Conservation (phyloP, 2,329 filamentous ascomycete species). For the Fusarium domesticum region DNA sequence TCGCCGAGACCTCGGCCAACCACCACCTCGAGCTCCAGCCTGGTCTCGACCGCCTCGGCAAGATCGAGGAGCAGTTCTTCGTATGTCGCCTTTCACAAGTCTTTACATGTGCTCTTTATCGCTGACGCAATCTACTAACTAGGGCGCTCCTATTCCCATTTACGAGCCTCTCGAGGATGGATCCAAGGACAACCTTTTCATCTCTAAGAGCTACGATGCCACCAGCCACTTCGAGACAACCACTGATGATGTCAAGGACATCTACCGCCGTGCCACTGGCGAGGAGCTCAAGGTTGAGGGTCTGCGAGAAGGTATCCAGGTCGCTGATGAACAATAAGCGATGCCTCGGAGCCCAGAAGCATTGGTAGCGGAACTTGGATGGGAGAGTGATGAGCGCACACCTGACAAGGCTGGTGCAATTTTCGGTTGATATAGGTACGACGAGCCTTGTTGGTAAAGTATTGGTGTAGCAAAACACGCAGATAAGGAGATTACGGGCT, state of each 20-base stretch:
- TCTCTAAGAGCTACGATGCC: constrained; percentile 98
- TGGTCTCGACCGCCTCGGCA: constrained; percentile 86
- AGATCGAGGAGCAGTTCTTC: constrained; percentile 97
- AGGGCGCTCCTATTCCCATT: constrained; percentile 82
- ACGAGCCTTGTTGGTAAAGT: constrained; percentile 8
- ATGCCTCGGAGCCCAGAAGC: not conserved
- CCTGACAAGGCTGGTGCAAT: constrained; percentile 1
- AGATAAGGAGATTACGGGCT: constrained; percentile 8
- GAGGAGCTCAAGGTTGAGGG: constrained; percentile 87
- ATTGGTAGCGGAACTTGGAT: constrained; percentile 6
- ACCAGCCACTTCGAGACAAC: constrained; percentile 95
- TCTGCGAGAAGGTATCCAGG: constrained; percentile 73
- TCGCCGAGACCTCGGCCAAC: constrained; percentile 87
- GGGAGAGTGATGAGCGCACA: constrained; percentile 6
- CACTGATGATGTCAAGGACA: constrained; percentile 88
- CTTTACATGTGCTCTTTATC: not conserved
- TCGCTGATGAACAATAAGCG: constrained; percentile 61
- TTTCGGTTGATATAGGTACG: constrained; percentile 7
- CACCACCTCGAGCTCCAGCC: constrained; percentile 93
- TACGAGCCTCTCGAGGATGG: constrained; percentile 88
- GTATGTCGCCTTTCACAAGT: constrained; percentile 40
- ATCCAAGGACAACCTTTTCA: constrained; percentile 85
- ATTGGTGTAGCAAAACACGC: constrained; percentile 9
- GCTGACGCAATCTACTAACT: not conserved
- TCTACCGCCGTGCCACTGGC: constrained; percentile 80